Percentiles rank a stretch among this genome's conserved stretches.
Evolutionary conservation across 352 stramenopile genomes (phyloP).

Genomic region (Phytopythium sindhum): DNA sequence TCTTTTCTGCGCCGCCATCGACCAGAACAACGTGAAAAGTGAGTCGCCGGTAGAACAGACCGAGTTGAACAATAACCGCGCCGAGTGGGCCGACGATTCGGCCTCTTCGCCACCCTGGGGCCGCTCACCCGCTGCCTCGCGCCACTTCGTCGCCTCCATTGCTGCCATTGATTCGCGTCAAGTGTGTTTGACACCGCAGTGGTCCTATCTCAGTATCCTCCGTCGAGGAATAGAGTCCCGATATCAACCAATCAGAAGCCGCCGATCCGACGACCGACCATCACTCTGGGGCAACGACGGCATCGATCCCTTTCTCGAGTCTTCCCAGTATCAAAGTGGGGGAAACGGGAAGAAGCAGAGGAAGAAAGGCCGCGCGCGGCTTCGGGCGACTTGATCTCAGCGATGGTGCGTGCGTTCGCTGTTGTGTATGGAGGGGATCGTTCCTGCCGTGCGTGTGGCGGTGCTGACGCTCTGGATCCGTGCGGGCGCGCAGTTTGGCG

Average conservation of each 20-base stretch:
- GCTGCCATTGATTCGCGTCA: background rate
- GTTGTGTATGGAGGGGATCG: background rate
- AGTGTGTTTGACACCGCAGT: background rate
- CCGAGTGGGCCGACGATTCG: too few relatives aligned
- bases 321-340: background rate
- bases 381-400: background rate
- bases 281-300: background rate
- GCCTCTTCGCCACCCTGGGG: background rate
- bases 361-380: background rate
- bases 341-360: background rate
- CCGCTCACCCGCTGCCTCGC: constrained; percentile 5
- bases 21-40: background rate
- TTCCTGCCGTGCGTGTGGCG: background rate
- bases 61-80: background rate
- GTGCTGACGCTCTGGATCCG: background rate
- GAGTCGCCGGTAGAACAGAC: background rate
- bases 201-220: background rate
- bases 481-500: constrained; percentile 49
- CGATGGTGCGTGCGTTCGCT: constrained; percentile 4
- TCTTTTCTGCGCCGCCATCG: constrained; percentile 34
- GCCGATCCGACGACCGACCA: background rate
- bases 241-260: constrained; percentile 5
- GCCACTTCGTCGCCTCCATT: constrained; percentile 4
- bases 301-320: background rate
- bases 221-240: background rate